Percentiles rank a stretch among this genome's conserved stretches.
Conservation (phyloP, 495 filamentous ascomycete genomes). For the Aspergillus saccharolyticus region DNA sequence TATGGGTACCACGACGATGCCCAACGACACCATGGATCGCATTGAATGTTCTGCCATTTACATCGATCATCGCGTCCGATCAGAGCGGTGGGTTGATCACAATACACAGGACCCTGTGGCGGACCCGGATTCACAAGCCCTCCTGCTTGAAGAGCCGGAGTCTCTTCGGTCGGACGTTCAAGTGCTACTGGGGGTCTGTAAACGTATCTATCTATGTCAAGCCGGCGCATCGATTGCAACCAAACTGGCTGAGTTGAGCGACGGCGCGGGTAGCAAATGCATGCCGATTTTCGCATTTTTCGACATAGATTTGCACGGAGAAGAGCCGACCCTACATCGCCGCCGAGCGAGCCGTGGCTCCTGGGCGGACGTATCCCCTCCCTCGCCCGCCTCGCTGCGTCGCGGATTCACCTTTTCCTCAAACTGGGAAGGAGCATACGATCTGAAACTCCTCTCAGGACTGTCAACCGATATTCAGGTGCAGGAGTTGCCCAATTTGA, state of each 20-base stretch:
- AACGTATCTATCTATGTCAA: conserved; percentile 64
- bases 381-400: conserved; percentile 34
- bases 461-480: conserved; percentile 66
- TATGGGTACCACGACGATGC: conserved; percentile 22
- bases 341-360: conserved; percentile 38
- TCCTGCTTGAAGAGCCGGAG: conserved; percentile 43
- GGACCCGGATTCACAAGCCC: conserved; percentile 22
- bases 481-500: conserved; percentile 64
- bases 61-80: conserved; percentile 67
- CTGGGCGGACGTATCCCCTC: conserved; percentile 30
- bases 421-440: conserved; percentile 56
- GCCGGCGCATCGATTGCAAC: conserved; percentile 65
- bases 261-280: conserved; percentile 53
- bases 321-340: conserved; percentile 29
- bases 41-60: conserved; percentile 75
- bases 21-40: conserved; percentile 54
- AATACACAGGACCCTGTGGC: conserved; percentile 29
- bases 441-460: conserved; percentile 61
- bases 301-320: conserved; percentile 50
- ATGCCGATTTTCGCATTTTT: conserved; percentile 73
- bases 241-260: conserved; percentile 63
- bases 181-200: conserved; percentile 46
- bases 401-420: conserved; percentile 43
- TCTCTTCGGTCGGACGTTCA: conserved; percentile 47
- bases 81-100: conserved; percentile 55